Evolutionary conservation across 164 flowering plant species (phyloP), one percentile per base, ranked within the genome.

Genomic region (Paratinospora sagittata): DNA sequence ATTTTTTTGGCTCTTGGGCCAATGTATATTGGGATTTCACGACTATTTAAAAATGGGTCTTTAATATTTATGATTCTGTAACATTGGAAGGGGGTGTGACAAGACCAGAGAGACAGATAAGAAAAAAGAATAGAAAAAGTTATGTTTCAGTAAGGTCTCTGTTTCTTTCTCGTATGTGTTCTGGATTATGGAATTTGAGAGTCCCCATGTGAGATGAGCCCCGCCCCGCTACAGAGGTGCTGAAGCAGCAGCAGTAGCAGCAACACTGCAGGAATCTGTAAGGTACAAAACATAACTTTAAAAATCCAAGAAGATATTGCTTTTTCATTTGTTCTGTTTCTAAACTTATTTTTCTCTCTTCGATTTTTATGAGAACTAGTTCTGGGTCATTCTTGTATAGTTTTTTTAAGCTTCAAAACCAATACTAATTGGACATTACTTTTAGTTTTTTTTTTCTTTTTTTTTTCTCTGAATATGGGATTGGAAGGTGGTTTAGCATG

Each of bases 391-490:
- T 39, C 43, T 39, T 7, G 1, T 39, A 3, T 39, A 39, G 43
- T 8, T 39, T 39, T 39, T 39, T 39, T 7, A 39, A 11, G 43
- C 10, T 39, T 3, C 43, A 7, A 11, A 39, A 0, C 10, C 3
- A 3, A 39, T 7, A 39, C 43, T 0, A 39, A 39, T 39, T 3
- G 43, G 43, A 11, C 43, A 39, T 39, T 39, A 30, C n/a, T 64
- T 34, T 13, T 64, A n/a, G n/a, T 26, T 39, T 66, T 3, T 3
- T 66, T 24, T 66, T 41, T 63, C 19, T n/a, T n/a, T n/a, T n/a
- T n/a, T n/a, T n/a, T n/a, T n/a, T n/a, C n/a, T n/a, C n/a, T n/a
- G 27, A 19, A 69, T 11, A 75, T 83, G 84, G 83, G 83, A 33
- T 75, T 80, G 60, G 62, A 70, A 12, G 74, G 72, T 66, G 82